Evolutionary conservation across 352 stramenopile species (phyloP), one percentile per base, ranked within the genome.

Genomic region (Globisporangium perplexum): DNA sequence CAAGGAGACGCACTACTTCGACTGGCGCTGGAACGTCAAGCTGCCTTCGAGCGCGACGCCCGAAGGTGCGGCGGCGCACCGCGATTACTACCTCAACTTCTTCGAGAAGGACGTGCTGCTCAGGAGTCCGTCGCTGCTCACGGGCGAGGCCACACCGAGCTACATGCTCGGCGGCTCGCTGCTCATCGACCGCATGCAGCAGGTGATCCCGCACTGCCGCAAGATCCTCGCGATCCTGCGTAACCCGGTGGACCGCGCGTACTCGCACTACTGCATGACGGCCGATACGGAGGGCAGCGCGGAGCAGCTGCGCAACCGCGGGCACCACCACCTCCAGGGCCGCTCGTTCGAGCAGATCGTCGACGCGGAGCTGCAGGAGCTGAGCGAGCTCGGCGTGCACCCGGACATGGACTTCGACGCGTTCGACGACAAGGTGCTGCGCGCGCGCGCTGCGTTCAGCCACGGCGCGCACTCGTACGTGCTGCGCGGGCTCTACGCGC

Each of bases 1-100:
- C 45, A 93, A 93, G 55, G 97, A 99, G 80, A 98, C 97, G 15
- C 97, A 99, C 72, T 99, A 97, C 65, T 96, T 99, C 24, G 96
- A 99, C 71, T 99, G 96, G 96, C 81, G 96, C 39, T 99, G 96
- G 94, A 92, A 98, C 63, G 68, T 71, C 24, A 70, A 76, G 54
- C 68, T 95, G 10, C 65, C 76, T 1, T 61, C 68, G 28, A 64
- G 72, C 36, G 71, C 73, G 7, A 81, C 78, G 15, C 62, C 68
- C 4, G 76, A 92, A 24, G 83, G 82, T 35, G 67, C 65, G 8
- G 50, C 71, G 30, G 62, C 78, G 44, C 86, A 94, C 72, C 55
- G 76, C 30, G 62, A 65, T 4, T 89, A 74, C 59, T 96, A 96
- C 65, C 59, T 86, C 54, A 93, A 84, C 14, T 97, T 84, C 53